Evolutionary conservation across 1,284 basidiomycete species (phyloP).

Genomic region (Heterobasidion parviporum): DNA sequence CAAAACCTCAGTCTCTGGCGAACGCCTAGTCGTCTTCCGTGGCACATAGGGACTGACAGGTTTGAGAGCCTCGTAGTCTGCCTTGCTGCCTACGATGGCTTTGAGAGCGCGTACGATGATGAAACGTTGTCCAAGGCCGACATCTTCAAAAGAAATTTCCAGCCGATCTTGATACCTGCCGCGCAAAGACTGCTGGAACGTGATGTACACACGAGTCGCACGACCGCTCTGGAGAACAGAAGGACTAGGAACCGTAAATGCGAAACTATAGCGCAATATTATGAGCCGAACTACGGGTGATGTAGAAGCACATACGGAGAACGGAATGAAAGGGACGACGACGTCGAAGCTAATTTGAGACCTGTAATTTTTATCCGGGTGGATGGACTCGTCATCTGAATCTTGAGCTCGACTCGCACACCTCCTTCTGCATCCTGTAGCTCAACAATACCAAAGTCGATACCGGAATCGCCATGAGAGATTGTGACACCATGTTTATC

Average conservation of each 20-base stretch:
- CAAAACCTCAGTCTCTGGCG: constrained; percentile 33
- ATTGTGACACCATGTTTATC: constrained; percentile 35
- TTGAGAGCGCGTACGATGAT: constrained; percentile 24
- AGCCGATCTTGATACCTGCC: constrained; percentile 39
- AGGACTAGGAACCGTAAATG: not conserved
- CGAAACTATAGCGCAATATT: not conserved
- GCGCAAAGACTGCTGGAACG: constrained; percentile 10
- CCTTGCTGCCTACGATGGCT: constrained; percentile 27
- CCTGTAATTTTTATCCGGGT: not conserved
- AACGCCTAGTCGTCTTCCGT: constrained; percentile 27
- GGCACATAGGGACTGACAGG: constrained; percentile 47
- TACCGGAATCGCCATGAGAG: constrained; percentile 14
- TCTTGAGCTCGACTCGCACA: not conserved
- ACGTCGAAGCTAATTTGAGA: not conserved
- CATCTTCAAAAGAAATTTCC: constrained; percentile 27
- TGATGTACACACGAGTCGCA: not conserved
- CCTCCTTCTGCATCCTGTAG: not conserved
- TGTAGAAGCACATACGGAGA: not conserved
- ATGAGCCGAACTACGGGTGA: not conserved
- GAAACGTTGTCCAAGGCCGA: constrained; percentile 19
- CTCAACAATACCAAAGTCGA: constrained; percentile 32
- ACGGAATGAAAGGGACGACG: not conserved
- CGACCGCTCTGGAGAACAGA: not conserved
- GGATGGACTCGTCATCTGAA: not conserved
- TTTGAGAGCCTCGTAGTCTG: constrained; percentile 40